A percentile compares a stretch with the other conserved stretches of the same genome.
Evolutionary conservation across 2,329 filamentous ascomycete species (phyloP).

Genomic region (Zasmidium citrigriseum): DNA sequence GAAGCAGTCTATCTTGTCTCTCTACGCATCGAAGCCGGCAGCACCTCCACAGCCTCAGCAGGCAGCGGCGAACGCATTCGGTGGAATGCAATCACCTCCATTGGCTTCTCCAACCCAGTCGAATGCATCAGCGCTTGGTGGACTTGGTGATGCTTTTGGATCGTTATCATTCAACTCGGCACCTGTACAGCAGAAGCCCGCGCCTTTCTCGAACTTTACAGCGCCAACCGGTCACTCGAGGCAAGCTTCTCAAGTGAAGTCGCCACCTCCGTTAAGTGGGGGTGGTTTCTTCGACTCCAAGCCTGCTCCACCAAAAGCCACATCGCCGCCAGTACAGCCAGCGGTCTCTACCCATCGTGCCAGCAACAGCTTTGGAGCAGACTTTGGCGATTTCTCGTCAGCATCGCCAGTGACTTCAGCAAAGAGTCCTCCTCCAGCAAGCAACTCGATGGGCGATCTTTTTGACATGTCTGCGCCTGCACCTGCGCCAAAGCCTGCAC

Average conservation of each 20-base stretch:
- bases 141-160: constrained; percentile 80
- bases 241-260: constrained; percentile 38
- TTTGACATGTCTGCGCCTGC: constrained; percentile 66
- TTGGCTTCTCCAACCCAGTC: constrained; percentile 32
- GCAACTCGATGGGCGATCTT: constrained; percentile 70
- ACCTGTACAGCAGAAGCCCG: constrained; percentile 55
- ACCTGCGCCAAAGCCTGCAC: constrained; percentile 38
- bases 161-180: constrained; percentile 60
- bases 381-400: constrained; percentile 63
- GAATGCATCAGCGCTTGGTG: constrained; percentile 46
- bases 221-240: constrained; percentile 55
- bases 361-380: constrained; percentile 50
- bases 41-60: constrained; percentile 50
- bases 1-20: constrained; percentile 94
- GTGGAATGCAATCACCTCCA: constrained; percentile 65
- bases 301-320: constrained; percentile 45
- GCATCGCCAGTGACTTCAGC: constrained; percentile 47
- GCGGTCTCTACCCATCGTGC: constrained; percentile 51
- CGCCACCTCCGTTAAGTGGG: constrained; percentile 58
- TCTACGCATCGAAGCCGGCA: constrained; percentile 87
- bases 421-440: constrained; percentile 44
- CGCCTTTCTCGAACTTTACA: constrained; percentile 65
- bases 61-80: constrained; percentile 57
- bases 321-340: constrained; percentile 26
- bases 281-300: constrained; percentile 82